Evolutionary conservation across 1,284 basidiomycete species (phyloP).

Genomic region (Lentinula novae-zelandiae): DNA sequence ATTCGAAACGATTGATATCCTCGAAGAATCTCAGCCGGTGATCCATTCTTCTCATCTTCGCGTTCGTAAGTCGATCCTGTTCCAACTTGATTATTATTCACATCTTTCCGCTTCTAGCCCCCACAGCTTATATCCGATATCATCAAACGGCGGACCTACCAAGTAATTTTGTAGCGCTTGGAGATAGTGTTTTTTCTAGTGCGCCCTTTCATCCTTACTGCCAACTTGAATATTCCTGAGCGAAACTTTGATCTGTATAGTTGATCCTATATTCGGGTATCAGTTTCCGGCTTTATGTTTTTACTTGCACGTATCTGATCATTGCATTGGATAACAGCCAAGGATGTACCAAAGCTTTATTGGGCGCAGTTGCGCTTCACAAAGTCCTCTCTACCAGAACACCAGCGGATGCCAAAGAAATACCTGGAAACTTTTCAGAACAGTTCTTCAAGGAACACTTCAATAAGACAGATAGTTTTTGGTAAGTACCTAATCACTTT

Average conservation of each 20-base stretch:
- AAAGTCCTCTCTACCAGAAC: conserved; percentile 8
- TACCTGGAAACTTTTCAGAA: conserved; percentile 13
- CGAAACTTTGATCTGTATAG: not conserved
- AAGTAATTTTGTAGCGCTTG: conserved; percentile 18
- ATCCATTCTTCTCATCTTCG: conserved; percentile 13
- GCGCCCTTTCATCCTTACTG: not conserved
- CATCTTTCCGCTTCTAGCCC: conserved; percentile 8
- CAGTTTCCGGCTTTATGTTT: not conserved
- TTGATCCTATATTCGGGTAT: conserved; percentile 19
- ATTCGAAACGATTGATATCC: conserved; percentile 15
- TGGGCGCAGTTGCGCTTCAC: conserved; percentile 17
- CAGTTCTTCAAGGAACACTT: conserved; percentile 18
- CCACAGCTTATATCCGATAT: conserved; percentile 15
- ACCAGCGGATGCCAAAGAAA: not conserved
- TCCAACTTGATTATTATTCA: not conserved
- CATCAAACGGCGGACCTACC: conserved; percentile 16
- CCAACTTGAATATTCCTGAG: not conserved
- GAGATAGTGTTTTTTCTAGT: conserved; percentile 17
- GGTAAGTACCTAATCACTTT: conserved; percentile 11
- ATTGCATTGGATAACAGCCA: conserved; percentile 10
- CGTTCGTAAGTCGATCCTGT: conserved; percentile 11
- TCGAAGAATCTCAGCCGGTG: conserved; percentile 15
- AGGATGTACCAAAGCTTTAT: conserved; percentile 18
- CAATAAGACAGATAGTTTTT: conserved; percentile 16
- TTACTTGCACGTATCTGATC: not conserved